These are phyloP conservation scores for Starmerella vitae DNA, from an alignment of 805 yeast species.

Conservation along the genomic window DNA sequence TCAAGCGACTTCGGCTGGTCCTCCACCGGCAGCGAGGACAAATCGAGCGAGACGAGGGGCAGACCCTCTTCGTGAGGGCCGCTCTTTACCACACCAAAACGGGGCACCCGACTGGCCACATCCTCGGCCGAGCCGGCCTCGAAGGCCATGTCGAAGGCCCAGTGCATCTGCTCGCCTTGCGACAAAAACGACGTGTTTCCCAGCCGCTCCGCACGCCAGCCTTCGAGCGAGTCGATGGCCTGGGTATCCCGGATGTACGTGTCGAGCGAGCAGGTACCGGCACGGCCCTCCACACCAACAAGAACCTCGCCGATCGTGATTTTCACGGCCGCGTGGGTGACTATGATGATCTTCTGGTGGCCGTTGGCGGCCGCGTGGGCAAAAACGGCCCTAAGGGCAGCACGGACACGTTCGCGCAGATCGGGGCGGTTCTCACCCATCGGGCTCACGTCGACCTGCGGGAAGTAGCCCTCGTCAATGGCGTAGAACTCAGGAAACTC, in stretches of 20 bases:
- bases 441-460: slow-evolving; percentile 46
- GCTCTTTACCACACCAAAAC: neutral
- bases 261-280: slow-evolving; percentile 81
- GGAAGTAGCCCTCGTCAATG: slow-evolving; percentile 35
- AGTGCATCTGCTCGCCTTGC: slow-evolving; percentile 70
- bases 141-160: slow-evolving; percentile 46
- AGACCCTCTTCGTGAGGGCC: slow-evolving; percentile 16
- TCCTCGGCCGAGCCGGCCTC: slow-evolving; percentile 91
- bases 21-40: slow-evolving; percentile 21
- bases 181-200: slow-evolving; percentile 61
- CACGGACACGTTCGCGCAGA: slow-evolving; percentile 47
- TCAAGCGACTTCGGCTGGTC: slow-evolving; percentile 11
- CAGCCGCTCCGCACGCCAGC: slow-evolving; percentile 55
- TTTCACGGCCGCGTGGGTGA: slow-evolving; percentile 88
- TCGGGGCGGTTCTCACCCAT: slow-evolving; percentile 65
- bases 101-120: slow-evolving; percentile 29
- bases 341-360: slow-evolving; percentile 50
- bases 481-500: slow-evolving; percentile 36
- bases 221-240: slow-evolving; percentile 19
- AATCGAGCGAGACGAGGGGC: slow-evolving; percentile 42
- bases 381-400: slow-evolving; percentile 44
- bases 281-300: slow-evolving; percentile 36
- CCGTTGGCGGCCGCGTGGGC: slow-evolving; percentile 38
- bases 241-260: slow-evolving; percentile 32
- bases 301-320: slow-evolving; percentile 76